Conservation (phyloP, 202 grass and related monocot genomes). For the Dendrocalamus latiflorus region DNA sequence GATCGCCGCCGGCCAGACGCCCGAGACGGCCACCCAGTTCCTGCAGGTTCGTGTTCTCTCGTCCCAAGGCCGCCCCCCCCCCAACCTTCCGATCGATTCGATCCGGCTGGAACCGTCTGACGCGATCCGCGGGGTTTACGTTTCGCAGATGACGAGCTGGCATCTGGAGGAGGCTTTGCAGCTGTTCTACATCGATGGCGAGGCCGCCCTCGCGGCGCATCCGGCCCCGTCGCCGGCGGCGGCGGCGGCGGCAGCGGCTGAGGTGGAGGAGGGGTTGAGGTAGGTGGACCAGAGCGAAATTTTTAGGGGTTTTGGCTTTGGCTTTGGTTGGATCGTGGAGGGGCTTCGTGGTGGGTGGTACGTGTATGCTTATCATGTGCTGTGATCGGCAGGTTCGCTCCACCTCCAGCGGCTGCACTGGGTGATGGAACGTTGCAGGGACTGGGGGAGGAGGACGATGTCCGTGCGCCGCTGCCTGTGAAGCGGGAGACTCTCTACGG, state of each 20-base stretch:
- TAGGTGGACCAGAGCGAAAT: neutral
- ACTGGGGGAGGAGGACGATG: conserved; percentile 49
- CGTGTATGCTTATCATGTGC: neutral
- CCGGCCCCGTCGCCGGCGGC: neutral
- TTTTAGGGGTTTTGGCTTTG: conserved; percentile 1
- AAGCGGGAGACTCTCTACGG: conserved; percentile 88
- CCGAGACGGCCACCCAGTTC: conserved; percentile 68
- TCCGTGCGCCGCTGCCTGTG: conserved; percentile 69
- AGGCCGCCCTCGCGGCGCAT: conserved; percentile 41
- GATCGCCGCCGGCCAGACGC: conserved; percentile 79
- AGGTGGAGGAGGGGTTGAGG: conserved; percentile 21
- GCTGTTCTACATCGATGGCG: conserved; percentile 81
- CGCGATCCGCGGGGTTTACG: neutral
- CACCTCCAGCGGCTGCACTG: conserved; percentile 36
- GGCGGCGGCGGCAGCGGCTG: conserved; percentile 3
- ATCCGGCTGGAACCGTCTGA: neutral
- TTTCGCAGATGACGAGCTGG: conserved; percentile 73
- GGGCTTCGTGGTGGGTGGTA: neutral
- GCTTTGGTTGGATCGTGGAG: neutral
- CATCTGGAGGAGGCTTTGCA: conserved; percentile 91
- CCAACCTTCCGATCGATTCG: neutral
- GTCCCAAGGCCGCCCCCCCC: too few relatives aligned
- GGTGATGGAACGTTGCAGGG: conserved; percentile 41
- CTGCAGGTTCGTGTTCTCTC: conserved; percentile 41
- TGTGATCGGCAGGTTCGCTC: conserved; percentile 29